phyloP scores from a whole-genome alignment of 2,329 filamentous ascomycete species.

The Trichothecium sympodiale region DNA sequence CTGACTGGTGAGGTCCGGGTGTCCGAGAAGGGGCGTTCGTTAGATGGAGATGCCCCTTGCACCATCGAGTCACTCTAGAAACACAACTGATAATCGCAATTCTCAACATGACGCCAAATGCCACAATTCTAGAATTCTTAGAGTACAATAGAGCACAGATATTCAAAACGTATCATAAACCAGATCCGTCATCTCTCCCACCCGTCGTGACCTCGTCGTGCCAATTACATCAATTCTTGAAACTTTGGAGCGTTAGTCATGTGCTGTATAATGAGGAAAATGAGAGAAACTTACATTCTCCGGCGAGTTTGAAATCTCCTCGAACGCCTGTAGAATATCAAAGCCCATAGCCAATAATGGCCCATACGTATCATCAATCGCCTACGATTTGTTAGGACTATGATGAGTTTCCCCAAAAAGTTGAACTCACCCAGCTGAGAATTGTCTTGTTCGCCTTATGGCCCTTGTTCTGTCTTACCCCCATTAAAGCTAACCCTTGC shows the following conservation, averaged over 20 bases:
- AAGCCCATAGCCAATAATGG: conserved; percentile 72
- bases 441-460: conserved; percentile 64
- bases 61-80: conserved; percentile 13
- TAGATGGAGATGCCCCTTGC: conserved; percentile 15
- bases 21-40: conserved; percentile 10
- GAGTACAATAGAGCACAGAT: no score
- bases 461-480: conserved; percentile 70
- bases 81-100: no score
- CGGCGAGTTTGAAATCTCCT: conserved; percentile 61
- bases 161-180: no score
- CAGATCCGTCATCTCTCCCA: neutral
- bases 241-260: conserved; percentile 4
- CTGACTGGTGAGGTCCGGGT: conserved; percentile 25
- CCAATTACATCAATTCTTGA: neutral
- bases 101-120: neutral
- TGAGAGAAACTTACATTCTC: conserved; percentile 33
- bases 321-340: conserved; percentile 65
- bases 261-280: neutral
- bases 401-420: neutral
- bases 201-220: neutral
- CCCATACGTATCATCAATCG: conserved; percentile 60
- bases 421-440: conserved; percentile 62
- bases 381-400: conserved; percentile 28
- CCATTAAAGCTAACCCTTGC: conserved; percentile 71
- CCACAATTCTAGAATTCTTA: neutral